Evolutionary conservation across 805 yeast species (phyloP).

Genomic region (Candida dendrica): DNA sequence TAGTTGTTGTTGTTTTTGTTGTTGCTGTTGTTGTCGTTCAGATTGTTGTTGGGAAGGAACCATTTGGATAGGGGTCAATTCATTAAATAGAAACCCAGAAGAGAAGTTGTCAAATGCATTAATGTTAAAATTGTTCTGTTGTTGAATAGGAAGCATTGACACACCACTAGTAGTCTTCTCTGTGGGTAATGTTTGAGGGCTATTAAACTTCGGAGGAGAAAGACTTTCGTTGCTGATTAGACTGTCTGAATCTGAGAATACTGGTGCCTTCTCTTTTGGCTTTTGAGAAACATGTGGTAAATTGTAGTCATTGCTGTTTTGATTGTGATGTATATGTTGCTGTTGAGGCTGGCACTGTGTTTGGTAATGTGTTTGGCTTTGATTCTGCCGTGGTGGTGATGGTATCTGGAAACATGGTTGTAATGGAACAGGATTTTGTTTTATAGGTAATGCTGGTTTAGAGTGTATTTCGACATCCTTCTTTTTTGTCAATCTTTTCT

Average conservation of each 20-base stretch:
- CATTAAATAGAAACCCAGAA: neutral
- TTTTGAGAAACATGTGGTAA: neutral
- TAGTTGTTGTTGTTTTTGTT: neutral
- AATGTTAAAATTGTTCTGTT: neutral
- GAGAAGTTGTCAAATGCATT: neutral
- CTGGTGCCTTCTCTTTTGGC: neutral
- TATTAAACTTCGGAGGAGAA: conserved; percentile 21
- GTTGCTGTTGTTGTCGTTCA: neutral
- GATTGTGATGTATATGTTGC: too few species aligned
- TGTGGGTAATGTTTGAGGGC: conserved; percentile 18
- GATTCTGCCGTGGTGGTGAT: neutral
- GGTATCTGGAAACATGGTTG: too few species aligned
- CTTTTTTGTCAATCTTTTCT: too few species aligned
- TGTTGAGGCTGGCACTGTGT: too few species aligned
- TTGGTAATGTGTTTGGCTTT: neutral
- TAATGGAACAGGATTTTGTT: too few species aligned
- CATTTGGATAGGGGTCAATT: too few species aligned
- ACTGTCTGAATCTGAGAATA: conserved; percentile 20
- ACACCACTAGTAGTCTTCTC: conserved; percentile 5
- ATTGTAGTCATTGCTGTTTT: neutral
- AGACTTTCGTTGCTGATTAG: conserved; percentile 18
- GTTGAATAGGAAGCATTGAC: neutral
- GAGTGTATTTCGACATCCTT: too few species aligned
- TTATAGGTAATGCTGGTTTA: too few species aligned
- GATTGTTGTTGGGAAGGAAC: too few species aligned